Conservation (phyloP, 257 asterid species). For the Salvia hispanica region DNA sequence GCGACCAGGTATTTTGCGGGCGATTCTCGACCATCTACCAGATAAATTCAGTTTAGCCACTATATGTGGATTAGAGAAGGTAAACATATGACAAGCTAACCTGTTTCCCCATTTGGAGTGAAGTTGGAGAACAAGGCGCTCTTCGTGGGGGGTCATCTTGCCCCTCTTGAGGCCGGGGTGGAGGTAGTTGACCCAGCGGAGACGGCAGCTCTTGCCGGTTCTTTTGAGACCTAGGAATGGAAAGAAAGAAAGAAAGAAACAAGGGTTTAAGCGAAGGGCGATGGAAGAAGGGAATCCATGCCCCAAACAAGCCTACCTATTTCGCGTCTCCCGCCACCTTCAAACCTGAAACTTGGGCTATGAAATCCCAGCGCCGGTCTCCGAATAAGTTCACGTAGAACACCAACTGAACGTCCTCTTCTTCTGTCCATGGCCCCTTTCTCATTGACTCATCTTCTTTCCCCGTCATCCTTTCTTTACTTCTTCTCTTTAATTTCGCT, state of each 20-base stretch:
- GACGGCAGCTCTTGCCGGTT: slow-evolving; percentile 91
- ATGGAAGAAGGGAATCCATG: slow-evolving; percentile 42
- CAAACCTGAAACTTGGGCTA: slow-evolving; percentile 99
- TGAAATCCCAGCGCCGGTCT: slow-evolving; percentile 95
- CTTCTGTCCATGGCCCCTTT: slow-evolving; percentile 93
- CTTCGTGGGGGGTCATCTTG: slow-evolving; percentile 82
- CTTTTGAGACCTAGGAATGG: slow-evolving; percentile 64
- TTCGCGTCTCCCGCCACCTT: slow-evolving; percentile 94
- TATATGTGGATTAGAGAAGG: too few relatives aligned
- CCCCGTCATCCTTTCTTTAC: slow-evolving; percentile 29
- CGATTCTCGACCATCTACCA: slow-evolving; percentile 90
- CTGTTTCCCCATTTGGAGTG: slow-evolving; percentile 93
- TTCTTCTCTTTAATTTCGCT: not conserved
- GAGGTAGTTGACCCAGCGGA: slow-evolving; percentile 93
- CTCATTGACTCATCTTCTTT: slow-evolving; percentile 47
- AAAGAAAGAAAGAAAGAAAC: not conserved
- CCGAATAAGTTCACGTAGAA: slow-evolving; percentile 87
- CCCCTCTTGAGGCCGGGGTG: slow-evolving; percentile 84
- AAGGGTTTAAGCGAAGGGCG: slow-evolving; percentile 26
- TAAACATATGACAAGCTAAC: slow-evolving; percentile 10
- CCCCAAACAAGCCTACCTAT: slow-evolving; percentile 83
- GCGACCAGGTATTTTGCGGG: slow-evolving; percentile 85
- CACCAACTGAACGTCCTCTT: slow-evolving; percentile 76
- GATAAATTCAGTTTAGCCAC: too few relatives aligned
- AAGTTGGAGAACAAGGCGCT: slow-evolving; percentile 71